Percentiles rank a stretch among this genome's conserved stretches.
phyloP scores from a whole-genome alignment of 1,139 yeast species.

The Spathaspora sp. region DNA sequence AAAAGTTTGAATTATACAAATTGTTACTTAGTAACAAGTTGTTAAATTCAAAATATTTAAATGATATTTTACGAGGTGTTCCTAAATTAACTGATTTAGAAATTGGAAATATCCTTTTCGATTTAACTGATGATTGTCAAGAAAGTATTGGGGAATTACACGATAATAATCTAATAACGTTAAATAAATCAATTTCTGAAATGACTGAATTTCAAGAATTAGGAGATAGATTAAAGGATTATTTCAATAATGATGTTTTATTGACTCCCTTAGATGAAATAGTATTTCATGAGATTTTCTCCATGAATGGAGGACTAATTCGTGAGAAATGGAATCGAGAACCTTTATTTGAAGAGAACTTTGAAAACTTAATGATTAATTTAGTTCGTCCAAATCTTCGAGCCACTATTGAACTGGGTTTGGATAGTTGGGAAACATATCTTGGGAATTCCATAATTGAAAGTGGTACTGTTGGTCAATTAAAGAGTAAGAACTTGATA shows the following conservation, averaged over 20 bases:
- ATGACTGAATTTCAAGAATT: slow-evolving; percentile 7
- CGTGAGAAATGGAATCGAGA: slow-evolving; percentile 15
- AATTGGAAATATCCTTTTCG: slow-evolving; percentile 7
- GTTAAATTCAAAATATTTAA: slow-evolving; percentile 18
- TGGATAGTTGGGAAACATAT: slow-evolving; percentile 31
- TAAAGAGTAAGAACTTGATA: slow-evolving; percentile 3
- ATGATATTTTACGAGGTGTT: slow-evolving; percentile 10
- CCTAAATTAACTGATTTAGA: slow-evolving; percentile 6
- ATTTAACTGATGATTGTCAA: slow-evolving; percentile 10
- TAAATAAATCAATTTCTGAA: slow-evolving; percentile 10
- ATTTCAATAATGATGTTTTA: slow-evolving; percentile 19
- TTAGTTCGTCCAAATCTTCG: slow-evolving; percentile 41
- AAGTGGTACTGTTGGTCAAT: slow-evolving; percentile 4
- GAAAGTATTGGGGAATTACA: slow-evolving; percentile 8
- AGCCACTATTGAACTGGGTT: slow-evolving; percentile 28
- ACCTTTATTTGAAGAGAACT: slow-evolving; percentile 35
- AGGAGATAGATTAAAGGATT: slow-evolving; percentile 9
- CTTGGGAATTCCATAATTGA: slow-evolving; percentile 25
- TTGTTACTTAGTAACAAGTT: slow-evolving; percentile 24
- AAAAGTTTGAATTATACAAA: slow-evolving; percentile 34
- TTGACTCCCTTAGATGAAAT: slow-evolving; percentile 24
- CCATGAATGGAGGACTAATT: slow-evolving; percentile 34
- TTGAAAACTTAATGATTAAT: slow-evolving; percentile 38
- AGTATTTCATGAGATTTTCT: slow-evolving; percentile 39
- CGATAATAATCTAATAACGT: slow-evolving; percentile 9